These are phyloP conservation scores for Rubia balearica DNA, from an alignment of 305 asterid species.

Conservation along the genomic window DNA sequence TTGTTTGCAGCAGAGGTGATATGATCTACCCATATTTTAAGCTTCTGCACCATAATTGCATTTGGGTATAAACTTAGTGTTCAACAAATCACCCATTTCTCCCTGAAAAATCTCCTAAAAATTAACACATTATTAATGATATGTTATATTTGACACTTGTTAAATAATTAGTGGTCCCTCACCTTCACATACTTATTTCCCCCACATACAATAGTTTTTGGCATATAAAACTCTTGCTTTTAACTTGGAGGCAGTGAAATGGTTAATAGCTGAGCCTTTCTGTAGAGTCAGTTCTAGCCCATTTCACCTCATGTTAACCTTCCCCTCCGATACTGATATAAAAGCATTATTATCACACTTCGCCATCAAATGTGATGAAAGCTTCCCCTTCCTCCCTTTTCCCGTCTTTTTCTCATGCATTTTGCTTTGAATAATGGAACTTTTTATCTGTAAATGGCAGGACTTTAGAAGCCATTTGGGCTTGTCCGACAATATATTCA, in stretches of 20 bases:
- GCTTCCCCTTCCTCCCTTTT: background rate
- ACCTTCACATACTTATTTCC: too few species aligned
- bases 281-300: background rate
- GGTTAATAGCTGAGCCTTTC: background rate
- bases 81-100: too few species aligned
- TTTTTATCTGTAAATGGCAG: background rate
- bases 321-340: background rate
- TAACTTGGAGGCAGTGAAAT: background rate
- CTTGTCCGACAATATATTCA: background rate
- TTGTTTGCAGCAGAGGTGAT: constrained; percentile 84
- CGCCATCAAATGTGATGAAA: background rate
- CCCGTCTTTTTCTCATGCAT: background rate
- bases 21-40: background rate
- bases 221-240: background rate
- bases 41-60: background rate
- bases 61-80: background rate
- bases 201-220: too few species aligned
- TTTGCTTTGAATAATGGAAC: background rate
- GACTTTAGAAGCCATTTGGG: background rate
- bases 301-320: background rate
- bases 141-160: too few species aligned
- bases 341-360: background rate
- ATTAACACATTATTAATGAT: too few species aligned
- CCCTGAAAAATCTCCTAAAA: too few species aligned
- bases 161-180: too few species aligned